Percentiles rank a stretch among this genome's conserved stretches.
These are phyloP conservation scores for Carnegiea gigantea DNA, from an alignment of 179 eudicot species.

Conservation along the genomic window DNA sequence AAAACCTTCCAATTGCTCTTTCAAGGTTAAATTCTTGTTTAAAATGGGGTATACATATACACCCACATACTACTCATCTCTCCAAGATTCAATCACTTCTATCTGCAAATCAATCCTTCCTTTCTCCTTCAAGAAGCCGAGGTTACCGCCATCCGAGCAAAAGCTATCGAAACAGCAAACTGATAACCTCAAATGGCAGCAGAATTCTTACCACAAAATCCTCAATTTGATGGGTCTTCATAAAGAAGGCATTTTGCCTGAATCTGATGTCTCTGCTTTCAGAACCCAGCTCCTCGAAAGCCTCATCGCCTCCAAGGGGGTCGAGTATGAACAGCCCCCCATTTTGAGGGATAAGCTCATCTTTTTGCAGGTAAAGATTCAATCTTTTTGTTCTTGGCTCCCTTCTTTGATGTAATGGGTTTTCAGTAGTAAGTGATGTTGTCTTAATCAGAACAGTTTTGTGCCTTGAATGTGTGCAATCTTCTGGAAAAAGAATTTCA, in stretches of 20 bases:
- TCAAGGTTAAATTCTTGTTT: too few species aligned
- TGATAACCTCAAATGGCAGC: slow-evolving; percentile 94
- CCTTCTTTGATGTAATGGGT: background rate
- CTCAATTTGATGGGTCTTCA: slow-evolving; percentile 78
- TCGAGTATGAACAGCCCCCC: slow-evolving; percentile 47
- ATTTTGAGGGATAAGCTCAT: slow-evolving; percentile 75
- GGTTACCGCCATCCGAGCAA: slow-evolving; percentile 62
- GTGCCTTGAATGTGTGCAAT: background rate
- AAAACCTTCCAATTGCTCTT: background rate
- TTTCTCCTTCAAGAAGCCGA: slow-evolving; percentile 66
- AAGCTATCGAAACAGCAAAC: slow-evolving; percentile 69
- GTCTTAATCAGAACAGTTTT: background rate
- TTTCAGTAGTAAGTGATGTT: background rate
- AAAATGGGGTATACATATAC: slow-evolving; percentile 64
- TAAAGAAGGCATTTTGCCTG: slow-evolving; percentile 67
- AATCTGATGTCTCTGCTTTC: slow-evolving; percentile 57
- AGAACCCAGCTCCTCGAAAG: slow-evolving; percentile 62
- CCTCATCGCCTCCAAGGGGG: slow-evolving; percentile 47
- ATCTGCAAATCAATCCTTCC: slow-evolving; percentile 83
- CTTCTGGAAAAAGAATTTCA: too few species aligned
- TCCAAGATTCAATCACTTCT: slow-evolving; percentile 82
- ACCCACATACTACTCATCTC: slow-evolving; percentile 70
- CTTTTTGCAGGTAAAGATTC: slow-evolving; percentile 65
- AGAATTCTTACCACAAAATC: slow-evolving; percentile 78
- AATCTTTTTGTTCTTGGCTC: background rate